Evolutionary conservation across 768 basidiomycete genomes (phyloP).

Genomic region (Kwoniella bestiolae): DNA sequence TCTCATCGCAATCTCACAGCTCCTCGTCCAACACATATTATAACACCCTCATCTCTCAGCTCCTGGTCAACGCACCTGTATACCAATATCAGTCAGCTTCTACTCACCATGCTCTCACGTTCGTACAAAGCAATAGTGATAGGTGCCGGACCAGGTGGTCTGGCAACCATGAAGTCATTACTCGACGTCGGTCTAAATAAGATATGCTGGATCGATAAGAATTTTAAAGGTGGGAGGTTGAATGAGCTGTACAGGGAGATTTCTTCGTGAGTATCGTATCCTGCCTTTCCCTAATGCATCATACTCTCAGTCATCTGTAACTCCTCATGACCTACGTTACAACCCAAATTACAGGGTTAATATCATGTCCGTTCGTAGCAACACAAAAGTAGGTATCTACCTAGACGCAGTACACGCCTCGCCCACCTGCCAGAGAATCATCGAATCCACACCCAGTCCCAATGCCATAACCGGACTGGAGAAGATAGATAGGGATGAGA

Average conservation of each 20-base stretch:
- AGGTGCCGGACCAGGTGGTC: slow-evolving; percentile 42
- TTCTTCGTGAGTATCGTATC: slow-evolving; percentile 29
- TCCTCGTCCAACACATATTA: too few relatives aligned
- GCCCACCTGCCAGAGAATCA: slow-evolving; percentile 22
- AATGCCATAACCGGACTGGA: slow-evolving; percentile 29
- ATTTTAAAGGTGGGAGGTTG: slow-evolving; percentile 33
- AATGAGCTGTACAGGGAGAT: slow-evolving; percentile 44
- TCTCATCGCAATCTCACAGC: too few relatives aligned
- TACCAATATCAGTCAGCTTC: too few relatives aligned
- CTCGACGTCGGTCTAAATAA: slow-evolving; percentile 27
- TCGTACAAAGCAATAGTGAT: slow-evolving; percentile 31
- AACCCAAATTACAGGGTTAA: too few relatives aligned
- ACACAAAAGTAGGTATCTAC: slow-evolving; percentile 43
- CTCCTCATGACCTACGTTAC: too few relatives aligned
- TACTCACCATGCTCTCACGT: neutral
- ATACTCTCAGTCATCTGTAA: too few relatives aligned
- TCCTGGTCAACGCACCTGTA: too few relatives aligned
- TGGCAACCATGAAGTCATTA: slow-evolving; percentile 27
- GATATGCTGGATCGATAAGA: slow-evolving; percentile 36
- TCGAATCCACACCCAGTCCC: slow-evolving; percentile 23
- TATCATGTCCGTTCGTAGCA: slow-evolving; percentile 16
- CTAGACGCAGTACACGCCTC: slow-evolving; percentile 38
- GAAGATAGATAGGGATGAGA: slow-evolving; percentile 29
- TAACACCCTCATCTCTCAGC: too few relatives aligned
- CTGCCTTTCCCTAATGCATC: neutral